Base-by-base conservation (phyloP, 768 basidiomycete genomes). In the Megacollybia marginata region DNA sequence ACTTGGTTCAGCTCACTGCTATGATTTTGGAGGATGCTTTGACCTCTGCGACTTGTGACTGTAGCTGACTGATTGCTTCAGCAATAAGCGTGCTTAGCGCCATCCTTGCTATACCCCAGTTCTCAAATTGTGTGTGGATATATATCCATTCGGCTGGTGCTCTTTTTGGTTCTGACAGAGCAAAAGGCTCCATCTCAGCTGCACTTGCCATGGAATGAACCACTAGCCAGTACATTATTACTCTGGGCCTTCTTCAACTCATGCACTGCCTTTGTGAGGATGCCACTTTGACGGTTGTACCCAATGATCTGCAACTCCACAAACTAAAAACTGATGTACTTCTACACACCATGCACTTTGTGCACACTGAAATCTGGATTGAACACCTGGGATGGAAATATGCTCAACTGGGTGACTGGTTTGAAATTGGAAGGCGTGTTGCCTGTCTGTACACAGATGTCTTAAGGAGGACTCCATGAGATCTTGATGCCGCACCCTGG, bases 381-480 rank as follows among this genome's bases (percentile, higher is more conserved):
- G 85, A 87, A 56, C 87, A 91, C 62, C 62, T 82, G 35, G 79
- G 82, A 2, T 97, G 93, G 93, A 88, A 88, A 62, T 96, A 92
- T 55, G 70, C 72, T 4, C 84, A 85, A 49, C 71, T 93, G 11
- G 84, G 85, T 5, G 87, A 91, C 59, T 77, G 88, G 35, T 94
- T 90, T 58, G 87, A 91, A 67, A 85, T 97, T 43, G 85, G 85
- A 16, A 72, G 76, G 47, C 70, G 82, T 13, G 71, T 92, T 20
- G 75, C 81, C 9, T 69, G 72, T 8, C 69, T 94, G 28, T 94
- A 88, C 61, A 69, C 75, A 12, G 74, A 78, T 35, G 75, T 92
- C 11, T 63, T 95, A 42, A 70, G 76, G 44, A 76, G 85, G 53
- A 74, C 80, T 1, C 77, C 85, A 1, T 79, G 80, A 0, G 61